These are phyloP conservation scores for Rosa chinensis DNA, from an alignment of 306 rosid species.

Conservation along the genomic window DNA sequence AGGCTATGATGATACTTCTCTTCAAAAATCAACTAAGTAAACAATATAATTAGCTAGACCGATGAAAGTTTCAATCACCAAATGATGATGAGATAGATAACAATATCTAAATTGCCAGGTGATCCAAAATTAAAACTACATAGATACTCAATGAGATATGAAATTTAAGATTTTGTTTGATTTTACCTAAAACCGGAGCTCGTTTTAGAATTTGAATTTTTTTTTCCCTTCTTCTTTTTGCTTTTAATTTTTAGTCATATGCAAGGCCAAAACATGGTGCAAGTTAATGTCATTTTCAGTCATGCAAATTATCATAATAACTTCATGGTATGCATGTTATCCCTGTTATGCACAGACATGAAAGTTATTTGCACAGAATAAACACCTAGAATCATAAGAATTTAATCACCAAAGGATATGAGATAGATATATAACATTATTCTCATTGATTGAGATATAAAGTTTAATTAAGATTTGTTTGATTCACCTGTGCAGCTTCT, in stretches of 20 bases:
- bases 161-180: no score
- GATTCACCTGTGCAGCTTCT: slow-evolving; percentile 7
- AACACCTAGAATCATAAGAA: not conserved
- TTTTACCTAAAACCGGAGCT: not conserved
- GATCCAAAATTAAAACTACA: no score
- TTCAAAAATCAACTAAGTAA: no score
- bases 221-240: not conserved
- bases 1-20: no score
- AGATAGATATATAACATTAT: not conserved
- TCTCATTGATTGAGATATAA: not conserved
- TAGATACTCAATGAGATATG: no score
- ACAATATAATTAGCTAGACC: no score
- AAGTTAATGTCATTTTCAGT: not conserved
- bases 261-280: not conserved
- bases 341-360: not conserved
- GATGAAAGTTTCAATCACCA: no score
- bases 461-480: not conserved
- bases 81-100: no score
- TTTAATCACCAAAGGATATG: not conserved
- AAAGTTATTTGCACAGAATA: not conserved
- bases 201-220: not conserved
- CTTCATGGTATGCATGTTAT: not conserved
- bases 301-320: not conserved
- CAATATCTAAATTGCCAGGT: no score
- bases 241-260: not conserved